These are phyloP conservation scores for Amanita rubescens DNA, from an alignment of 768 basidiomycete genomes.

Conservation along the genomic window DNA sequence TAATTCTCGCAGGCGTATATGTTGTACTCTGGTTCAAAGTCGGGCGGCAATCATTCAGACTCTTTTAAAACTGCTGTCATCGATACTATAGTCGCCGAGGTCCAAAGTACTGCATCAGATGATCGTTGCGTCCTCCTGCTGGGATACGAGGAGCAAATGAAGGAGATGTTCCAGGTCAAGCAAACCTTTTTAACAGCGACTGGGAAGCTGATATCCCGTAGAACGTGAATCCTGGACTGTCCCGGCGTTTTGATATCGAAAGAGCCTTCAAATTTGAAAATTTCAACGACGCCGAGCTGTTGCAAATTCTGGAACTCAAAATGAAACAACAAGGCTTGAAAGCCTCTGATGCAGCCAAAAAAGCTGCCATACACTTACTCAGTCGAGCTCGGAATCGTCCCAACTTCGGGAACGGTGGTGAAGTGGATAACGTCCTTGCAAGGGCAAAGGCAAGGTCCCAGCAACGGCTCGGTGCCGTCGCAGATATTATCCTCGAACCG, in stretches of 20 bases:
- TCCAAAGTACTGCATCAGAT: slow-evolving; percentile 62
- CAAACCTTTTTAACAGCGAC: not conserved
- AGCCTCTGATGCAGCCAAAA: slow-evolving; percentile 51
- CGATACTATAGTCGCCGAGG: slow-evolving; percentile 69
- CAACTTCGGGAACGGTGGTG: slow-evolving; percentile 62
- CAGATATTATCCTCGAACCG: slow-evolving; percentile 45
- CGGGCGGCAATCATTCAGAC: slow-evolving; percentile 29
- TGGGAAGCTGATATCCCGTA: slow-evolving; percentile 16
- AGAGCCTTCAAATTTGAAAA: slow-evolving; percentile 65
- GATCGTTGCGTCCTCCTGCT: slow-evolving; percentile 61
- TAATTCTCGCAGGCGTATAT: slow-evolving; percentile 49
- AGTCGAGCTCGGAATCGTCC: slow-evolving; percentile 37
- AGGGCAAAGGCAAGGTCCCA: slow-evolving; percentile 43
- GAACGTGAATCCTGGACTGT: slow-evolving; percentile 66
- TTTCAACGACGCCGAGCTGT: slow-evolving; percentile 47
- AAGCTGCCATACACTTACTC: slow-evolving; percentile 44
- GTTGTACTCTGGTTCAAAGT: slow-evolving; percentile 44
- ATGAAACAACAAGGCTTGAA: slow-evolving; percentile 48
- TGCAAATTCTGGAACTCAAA: slow-evolving; percentile 46
- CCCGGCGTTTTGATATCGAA: slow-evolving; percentile 62
- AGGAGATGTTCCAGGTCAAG: slow-evolving; percentile 66
- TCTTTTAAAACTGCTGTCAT: slow-evolving; percentile 61
- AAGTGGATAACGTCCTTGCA: slow-evolving; percentile 53
- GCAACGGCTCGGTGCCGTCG: slow-evolving; percentile 22
- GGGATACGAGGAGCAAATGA: slow-evolving; percentile 60